These are phyloP conservation scores for Aspergillus floridensis DNA, from an alignment of 2,329 filamentous ascomycete species.

Conservation along the genomic window DNA sequence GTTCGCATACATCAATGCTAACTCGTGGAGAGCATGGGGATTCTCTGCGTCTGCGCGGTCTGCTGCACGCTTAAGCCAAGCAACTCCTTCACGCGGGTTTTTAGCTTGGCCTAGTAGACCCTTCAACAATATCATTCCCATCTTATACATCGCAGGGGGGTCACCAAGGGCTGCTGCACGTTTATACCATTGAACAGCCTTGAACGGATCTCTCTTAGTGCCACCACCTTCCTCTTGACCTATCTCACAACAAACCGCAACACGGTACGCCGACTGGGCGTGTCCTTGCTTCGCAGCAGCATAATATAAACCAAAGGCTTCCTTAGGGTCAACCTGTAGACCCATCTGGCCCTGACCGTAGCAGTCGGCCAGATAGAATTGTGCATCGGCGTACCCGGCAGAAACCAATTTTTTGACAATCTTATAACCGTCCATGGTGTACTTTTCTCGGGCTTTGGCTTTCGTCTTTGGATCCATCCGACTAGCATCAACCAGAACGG, in stretches of 20 bases:
- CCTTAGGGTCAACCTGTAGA: conserved; percentile 77
- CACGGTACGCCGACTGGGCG: conserved; percentile 82
- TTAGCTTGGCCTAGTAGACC: conserved; percentile 82
- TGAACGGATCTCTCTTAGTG: conserved; percentile 83
- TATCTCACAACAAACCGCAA: conserved; percentile 95
- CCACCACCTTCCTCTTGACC: conserved; percentile 92
- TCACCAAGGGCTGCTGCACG: conserved; percentile 87
- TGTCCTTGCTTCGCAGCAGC: conserved; percentile 89
- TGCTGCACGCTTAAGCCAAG: conserved; percentile 89
- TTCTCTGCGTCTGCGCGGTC: conserved; percentile 86
- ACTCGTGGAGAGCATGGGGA: conserved; percentile 89
- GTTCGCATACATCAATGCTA: conserved; percentile 62
- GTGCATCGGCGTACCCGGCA: conserved; percentile 74
- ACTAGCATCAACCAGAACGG: conserved; percentile 71
- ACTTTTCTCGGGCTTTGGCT: conserved; percentile 71
- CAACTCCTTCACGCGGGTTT: conserved; percentile 81
- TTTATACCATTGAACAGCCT: conserved; percentile 98
- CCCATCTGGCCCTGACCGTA: conserved; percentile 80
- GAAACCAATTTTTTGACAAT: conserved; percentile 82
- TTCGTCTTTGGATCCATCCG: conserved; percentile 65
- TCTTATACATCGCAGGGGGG: conserved; percentile 94
- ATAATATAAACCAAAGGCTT: conserved; percentile 91
- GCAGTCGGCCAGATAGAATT: conserved; percentile 91
- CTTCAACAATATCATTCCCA: conserved; percentile 93
- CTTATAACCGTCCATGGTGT: conserved; percentile 82